These are phyloP conservation scores for Xylariaceae sp. DNA, from an alignment of 2,329 filamentous ascomycete species.

Conservation along the genomic window DNA sequence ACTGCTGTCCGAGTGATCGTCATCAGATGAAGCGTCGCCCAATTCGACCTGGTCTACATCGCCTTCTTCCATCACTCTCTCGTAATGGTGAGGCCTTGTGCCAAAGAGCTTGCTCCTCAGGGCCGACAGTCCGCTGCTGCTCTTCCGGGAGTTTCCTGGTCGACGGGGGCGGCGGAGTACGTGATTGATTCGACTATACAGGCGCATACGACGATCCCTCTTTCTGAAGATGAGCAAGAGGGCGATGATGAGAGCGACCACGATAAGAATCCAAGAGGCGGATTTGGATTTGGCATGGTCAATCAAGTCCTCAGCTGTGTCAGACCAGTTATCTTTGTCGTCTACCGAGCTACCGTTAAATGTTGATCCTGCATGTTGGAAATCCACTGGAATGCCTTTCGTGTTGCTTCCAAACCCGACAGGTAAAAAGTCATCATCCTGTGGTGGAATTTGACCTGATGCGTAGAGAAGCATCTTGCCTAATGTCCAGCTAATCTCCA, in stretches of 20 bases:
- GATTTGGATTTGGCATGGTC: constrained; percentile 62
- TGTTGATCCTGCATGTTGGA: constrained; percentile 72
- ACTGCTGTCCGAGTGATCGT: constrained; percentile 60
- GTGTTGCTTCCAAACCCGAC: constrained; percentile 92
- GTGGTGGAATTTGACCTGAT: constrained; percentile 75
- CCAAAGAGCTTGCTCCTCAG: constrained; percentile 64
- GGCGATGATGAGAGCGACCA: constrained; percentile 67
- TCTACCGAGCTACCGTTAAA: constrained; percentile 36
- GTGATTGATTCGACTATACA: constrained; percentile 52
- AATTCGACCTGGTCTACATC: constrained; percentile 74
- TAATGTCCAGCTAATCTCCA: constrained; percentile 95
- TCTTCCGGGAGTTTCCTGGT: constrained; percentile 46
- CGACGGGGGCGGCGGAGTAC: constrained; percentile 42
- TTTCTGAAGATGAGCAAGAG: constrained; percentile 72
- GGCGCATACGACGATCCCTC: constrained; percentile 64
- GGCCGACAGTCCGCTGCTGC: constrained; percentile 43
- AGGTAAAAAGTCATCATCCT: constrained; percentile 55
- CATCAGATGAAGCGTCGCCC: constrained; percentile 59
- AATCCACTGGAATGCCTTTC: constrained; percentile 65
- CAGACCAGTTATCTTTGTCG: constrained; percentile 50
- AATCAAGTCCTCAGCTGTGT: constrained; percentile 56
- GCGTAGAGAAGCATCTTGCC: constrained; percentile 97
- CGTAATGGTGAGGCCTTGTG: constrained; percentile 59
- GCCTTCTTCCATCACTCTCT: constrained; percentile 81
- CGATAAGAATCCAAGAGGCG: constrained; percentile 70